phyloP scores from a whole-genome alignment of 176 grass and related monocot species.

The Urochloa ruziziensis region DNA sequence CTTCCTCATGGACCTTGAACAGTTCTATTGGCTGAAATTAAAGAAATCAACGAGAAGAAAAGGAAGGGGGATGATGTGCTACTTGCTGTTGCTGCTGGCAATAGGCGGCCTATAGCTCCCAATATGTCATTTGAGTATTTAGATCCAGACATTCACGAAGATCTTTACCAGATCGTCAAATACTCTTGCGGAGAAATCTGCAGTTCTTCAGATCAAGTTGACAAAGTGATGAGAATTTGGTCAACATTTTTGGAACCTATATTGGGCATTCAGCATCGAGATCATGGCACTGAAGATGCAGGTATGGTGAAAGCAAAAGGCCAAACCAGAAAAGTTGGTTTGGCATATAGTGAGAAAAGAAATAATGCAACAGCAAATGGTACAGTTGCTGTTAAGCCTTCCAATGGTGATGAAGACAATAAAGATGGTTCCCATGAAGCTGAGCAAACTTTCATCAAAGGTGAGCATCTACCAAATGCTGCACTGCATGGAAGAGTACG shows the following conservation, averaged over 20 bases:
- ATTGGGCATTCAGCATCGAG: conserved; percentile 59
- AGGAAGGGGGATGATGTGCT: conserved; percentile 91
- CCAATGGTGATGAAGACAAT: conserved; percentile 52
- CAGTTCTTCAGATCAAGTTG: conserved; percentile 76
- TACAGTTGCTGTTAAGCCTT: conserved; percentile 38
- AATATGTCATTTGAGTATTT: conserved; percentile 86
- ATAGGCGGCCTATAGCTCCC: conserved; percentile 73
- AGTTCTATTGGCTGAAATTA: conserved; percentile 79
- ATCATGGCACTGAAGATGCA: conserved; percentile 38
- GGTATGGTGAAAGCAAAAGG: conserved; percentile 62
- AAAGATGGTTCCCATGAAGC: conserved; percentile 65
- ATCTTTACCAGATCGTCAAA: conserved; percentile 88
- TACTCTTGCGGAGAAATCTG: conserved; percentile 96
- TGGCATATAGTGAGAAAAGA: conserved; percentile 40
- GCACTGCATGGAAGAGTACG: conserved; percentile 61
- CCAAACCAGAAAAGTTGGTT: conserved; percentile 30
- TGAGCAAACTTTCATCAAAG: conserved; percentile 26
- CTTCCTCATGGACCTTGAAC: background rate
- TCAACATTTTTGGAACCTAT: conserved; percentile 80
- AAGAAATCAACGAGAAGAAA: conserved; percentile 99
- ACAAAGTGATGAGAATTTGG: conserved; percentile 94
- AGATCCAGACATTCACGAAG: conserved; percentile 76
- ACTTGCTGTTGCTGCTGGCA: conserved; percentile 83
- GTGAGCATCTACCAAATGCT: conserved; percentile 36
- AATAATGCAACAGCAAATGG: conserved; percentile 38